Base-by-base conservation (phyloP, 176 grass and related monocot species). In the Hsuehochloa calcarea region DNA sequence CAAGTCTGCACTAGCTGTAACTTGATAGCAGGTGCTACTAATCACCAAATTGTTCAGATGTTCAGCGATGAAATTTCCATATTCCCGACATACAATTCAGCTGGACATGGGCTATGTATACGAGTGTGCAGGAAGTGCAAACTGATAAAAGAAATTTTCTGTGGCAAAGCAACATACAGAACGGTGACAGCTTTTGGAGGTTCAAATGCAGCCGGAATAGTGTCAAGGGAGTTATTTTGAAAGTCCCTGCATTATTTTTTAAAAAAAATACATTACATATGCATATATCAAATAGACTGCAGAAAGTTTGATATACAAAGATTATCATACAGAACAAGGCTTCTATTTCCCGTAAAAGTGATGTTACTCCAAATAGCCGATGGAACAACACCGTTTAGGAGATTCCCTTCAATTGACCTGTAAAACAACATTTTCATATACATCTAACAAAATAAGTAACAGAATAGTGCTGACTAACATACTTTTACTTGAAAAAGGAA, bases 321-420 rank as follows among this genome's bases (percentile, higher is more conserved):
- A 80, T n/a, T 72, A 72, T 89, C 93, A 31, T 99, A 99, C 96
- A 99, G 82, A 80, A 90, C 34, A 89, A 99, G 87, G 74, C 63
- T 94, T 75, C 75, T 79, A 82, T 96, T 96, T 78, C 55, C 84
- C 5, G 20, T 81, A 77, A 92, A 88, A 90, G 46, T 86, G n/a
- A 89, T 89, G 35, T 80, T 86, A 56, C 91, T 87, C 93, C 96
- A 99, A 52, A 99, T 92, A 54, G 87, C 84, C 0, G 84, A 78
- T 50, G 96, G 78, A 92, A 99, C 75, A 65, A 40, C 62, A 38
- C 91, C 91, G 5, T 80, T 5, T 22, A 99, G 54, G 43, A 0
- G 35, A 84, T 99, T 99, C 46, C 68, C 74, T 65, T 90, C 47
- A 56, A 96, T 23, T 45, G 86, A 93, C 86, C 91, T 99, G 88